Conservation (phyloP, 1,284 basidiomycete genomes). For the Farysia itapuensis region DNA sequence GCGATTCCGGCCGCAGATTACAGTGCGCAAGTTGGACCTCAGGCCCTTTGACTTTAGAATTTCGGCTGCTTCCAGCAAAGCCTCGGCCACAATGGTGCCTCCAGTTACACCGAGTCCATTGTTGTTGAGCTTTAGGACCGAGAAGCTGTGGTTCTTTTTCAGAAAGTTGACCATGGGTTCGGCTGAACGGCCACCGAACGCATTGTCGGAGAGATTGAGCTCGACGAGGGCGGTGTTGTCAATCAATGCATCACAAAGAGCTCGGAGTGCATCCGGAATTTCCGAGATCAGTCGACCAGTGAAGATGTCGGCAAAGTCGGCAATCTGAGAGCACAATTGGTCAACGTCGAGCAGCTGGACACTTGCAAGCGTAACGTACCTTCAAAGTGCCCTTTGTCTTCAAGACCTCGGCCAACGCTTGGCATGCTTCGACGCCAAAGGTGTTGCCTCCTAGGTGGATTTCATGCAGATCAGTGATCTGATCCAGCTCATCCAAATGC, state of each 20-base stretch:
- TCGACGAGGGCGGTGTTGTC: conserved; percentile 78
- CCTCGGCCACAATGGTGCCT: conserved; percentile 81
- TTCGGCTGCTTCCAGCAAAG: conserved; percentile 76
- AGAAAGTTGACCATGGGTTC: conserved; percentile 87
- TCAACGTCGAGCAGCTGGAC: no score
- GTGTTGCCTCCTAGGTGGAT: conserved; percentile 94
- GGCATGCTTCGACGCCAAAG: conserved; percentile 87
- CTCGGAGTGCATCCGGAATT: conserved; percentile 85
- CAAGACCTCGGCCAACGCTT: conserved; percentile 80
- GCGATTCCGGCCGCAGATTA: conserved; percentile 92
- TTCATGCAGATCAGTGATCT: conserved; percentile 72
- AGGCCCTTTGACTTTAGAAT: conserved; percentile 71
- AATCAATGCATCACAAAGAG: conserved; percentile 83
- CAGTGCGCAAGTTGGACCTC: conserved; percentile 72
- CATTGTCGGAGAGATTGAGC: conserved; percentile 92
- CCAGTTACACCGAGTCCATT: conserved; percentile 95
- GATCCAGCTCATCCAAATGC: conserved; percentile 65
- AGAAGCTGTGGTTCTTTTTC: conserved; percentile 65
- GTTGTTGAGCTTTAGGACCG: conserved; percentile 89
- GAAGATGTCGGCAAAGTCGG: conserved; percentile 96
- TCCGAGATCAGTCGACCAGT: conserved; percentile 93
- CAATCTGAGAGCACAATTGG: conserved; percentile 68
- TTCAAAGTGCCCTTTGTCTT: conserved; percentile 72
- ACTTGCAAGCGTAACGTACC: conserved; percentile 66
- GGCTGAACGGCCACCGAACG: conserved; percentile 92